Evolutionary conservation across 208 protist species (phyloP), one percentile per base, ranked within the genome.

Genomic region (Leishmania martiniquensis): DNA sequence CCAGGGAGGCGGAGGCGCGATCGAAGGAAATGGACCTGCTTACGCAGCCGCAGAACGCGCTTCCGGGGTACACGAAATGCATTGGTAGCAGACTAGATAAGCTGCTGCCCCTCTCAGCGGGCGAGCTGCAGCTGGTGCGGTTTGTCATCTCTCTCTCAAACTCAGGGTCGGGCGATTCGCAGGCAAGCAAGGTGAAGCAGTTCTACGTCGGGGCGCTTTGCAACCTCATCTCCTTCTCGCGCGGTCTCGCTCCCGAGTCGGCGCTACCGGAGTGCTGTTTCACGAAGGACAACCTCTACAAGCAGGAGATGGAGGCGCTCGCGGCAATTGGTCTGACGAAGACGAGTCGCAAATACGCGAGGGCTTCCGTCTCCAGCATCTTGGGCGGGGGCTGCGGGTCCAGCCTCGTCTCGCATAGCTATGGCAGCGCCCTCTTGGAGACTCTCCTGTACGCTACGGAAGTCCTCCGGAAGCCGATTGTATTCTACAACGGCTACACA

Each of bases 401-500:
- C 60, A 32, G 39, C 34, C 25, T 78, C 20, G 72, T 71, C 17
- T n/a, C 66, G 5, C 63, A 79, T 12, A 76, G 81, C 44, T 85
- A 85, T 47, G 91, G 89, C 57, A 82, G 83, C 6, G 75, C 72
- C 49, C 77, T 93, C 15, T 75, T 95, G 15, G 57, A 75, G 39
- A 74, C 83, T 5, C 54, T 95, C 4, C n/a, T 95, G 17, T 59
- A 70, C 49, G 87, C 87, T 0, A 84, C 81, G n/a, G 86, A 81
- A 25, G 29, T 72, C 4, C 77, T 70, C 52, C 20, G 63, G 22
- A 95, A 90, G 77, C 77, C 88, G 20, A 77, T 93, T 4, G 77
- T 95, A 1, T 72, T 91, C 59, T 91, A 89, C 75, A 93, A 93
- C 77, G 89, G 89, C 6, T 85, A 87, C 63, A 88, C 76, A 29